Base-by-base conservation (phyloP, 495 filamentous ascomycete species). In the Rusavskia elegans region DNA sequence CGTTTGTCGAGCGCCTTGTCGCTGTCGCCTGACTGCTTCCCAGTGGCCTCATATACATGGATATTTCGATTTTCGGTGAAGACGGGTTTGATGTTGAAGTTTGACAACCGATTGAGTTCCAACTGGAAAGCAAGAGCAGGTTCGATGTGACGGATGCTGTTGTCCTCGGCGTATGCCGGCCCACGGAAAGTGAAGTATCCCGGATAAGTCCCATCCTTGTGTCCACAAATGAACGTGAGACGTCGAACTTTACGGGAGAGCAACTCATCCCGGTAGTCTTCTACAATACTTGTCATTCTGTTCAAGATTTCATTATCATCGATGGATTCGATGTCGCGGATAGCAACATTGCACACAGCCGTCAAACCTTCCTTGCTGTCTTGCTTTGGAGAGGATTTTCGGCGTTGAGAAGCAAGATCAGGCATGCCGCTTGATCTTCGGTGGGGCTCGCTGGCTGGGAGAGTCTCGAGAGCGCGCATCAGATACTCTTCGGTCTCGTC, bases 41-140 rank as follows among this genome's bases (percentile, higher is more conserved):
- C 92, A 60, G 93, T 72, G 40, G 87, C 92, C 71, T 97, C 89
- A 69, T 97, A 98, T 48, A 98, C 88, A 69, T 97, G 93, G 55
- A 98, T 96, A 71, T 93, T 95, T 55, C 90, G 82, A 71, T 98
- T 98, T 67, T 97, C 90, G 0, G 93, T 97, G 74, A 98, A 98
- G 41, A 97, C 87, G 1, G 92, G 89, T 69, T 87, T 92, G 71
- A 97, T 90, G 67, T 84, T 82, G 80, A 98, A 98, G 66, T 96
- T 97, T 60, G 86, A 84, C 40, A 98, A 79, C 68, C 92, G 83
- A 20, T 83, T 81, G 53, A 98, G 78, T 67, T 98, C 92, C 59
- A 96, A 82, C 75, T 98, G 92, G 85, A 97, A 98, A 60, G 92
- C 89, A 61, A 95, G 71, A 48, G 92, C 90, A 40, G 92, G 92